Evolutionary conservation across 1,284 basidiomycete species (phyloP).

Genomic region (Cryptococcus sp.): DNA sequence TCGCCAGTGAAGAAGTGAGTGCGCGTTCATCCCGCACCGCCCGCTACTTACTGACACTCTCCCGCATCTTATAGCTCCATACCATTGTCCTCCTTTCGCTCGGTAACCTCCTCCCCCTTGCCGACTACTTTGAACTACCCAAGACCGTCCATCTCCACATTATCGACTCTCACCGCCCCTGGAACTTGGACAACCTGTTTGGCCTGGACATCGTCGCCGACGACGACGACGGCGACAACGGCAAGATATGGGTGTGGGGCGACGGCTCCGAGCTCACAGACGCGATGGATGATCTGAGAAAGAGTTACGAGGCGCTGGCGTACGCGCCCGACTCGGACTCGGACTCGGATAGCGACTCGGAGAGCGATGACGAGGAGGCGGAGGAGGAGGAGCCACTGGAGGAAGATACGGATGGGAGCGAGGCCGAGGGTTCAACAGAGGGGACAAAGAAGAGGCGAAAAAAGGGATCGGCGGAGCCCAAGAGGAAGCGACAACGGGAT

Average conservation of each 20-base stretch:
- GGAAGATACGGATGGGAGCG: constrained; percentile 41
- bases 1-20: constrained; percentile 65
- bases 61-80: constrained; percentile 62
- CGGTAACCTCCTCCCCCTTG: constrained; percentile 81
- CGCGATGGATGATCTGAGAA: constrained; percentile 43
- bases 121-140: constrained; percentile 53
- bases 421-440: constrained; percentile 33
- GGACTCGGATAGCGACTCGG: constrained; percentile 36
- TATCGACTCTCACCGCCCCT: constrained; percentile 89
- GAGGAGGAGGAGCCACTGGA: constrained; percentile 49
- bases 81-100: constrained; percentile 91
- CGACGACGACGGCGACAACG: constrained; percentile 55
- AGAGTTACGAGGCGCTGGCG: constrained; percentile 59
- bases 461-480: constrained; percentile 17
- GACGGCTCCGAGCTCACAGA: constrained; percentile 63
- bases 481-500: constrained; percentile 28
- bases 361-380: constrained; percentile 40
- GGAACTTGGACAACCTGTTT: constrained; percentile 86
- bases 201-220: constrained; percentile 54
- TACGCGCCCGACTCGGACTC: constrained; percentile 38
- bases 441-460: constrained; percentile 60
- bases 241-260: constrained; percentile 69
- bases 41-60: background rate
- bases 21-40: background rate
- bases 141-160: constrained; percentile 70